Percentiles rank a stretch among this genome's conserved stretches.
These are phyloP conservation scores for Kodamaea sagamina DNA, from an alignment of 805 yeast species.

Conservation along the genomic window DNA sequence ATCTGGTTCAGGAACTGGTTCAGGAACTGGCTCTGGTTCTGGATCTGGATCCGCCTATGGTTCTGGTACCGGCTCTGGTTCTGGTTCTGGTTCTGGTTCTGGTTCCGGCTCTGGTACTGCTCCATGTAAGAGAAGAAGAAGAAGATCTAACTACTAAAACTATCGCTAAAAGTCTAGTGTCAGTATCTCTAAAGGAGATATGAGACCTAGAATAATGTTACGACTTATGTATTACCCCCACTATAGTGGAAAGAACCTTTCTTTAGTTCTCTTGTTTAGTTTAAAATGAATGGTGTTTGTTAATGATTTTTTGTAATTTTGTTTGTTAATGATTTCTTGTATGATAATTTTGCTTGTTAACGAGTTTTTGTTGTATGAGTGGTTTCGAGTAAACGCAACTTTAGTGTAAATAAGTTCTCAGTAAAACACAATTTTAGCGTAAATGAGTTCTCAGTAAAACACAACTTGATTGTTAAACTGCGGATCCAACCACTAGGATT, in stretches of 20 bases:
- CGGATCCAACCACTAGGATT: too few relatives aligned
- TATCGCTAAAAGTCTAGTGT: not conserved
- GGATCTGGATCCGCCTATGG: constrained; percentile 15
- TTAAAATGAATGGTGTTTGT: constrained; percentile 4
- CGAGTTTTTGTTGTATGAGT: too few relatives aligned
- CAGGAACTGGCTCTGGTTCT: constrained; percentile 15
- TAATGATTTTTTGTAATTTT: too few relatives aligned
- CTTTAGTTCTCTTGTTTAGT: constrained; percentile 5
- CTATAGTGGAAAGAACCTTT: constrained; percentile 2
- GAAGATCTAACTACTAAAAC: constrained; percentile 29
- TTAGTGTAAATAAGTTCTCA: too few relatives aligned
- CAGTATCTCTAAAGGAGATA: constrained; percentile 2
- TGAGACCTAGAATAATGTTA: constrained; percentile 3
- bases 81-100: constrained; percentile 16
- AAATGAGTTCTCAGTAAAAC: too few relatives aligned
- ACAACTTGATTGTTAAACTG: too few relatives aligned
- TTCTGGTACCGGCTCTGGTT: constrained; percentile 11
- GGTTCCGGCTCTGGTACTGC: constrained; percentile 14
- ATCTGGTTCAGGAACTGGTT: constrained; percentile 14
- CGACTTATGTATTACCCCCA: constrained; percentile 5
- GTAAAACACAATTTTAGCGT: too few relatives aligned
- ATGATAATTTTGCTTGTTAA: too few relatives aligned
- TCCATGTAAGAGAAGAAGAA: constrained; percentile 34
- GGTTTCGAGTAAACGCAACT: too few relatives aligned
- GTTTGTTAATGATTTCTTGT: not conserved